Evolutionary conservation across 1,284 basidiomycete genomes (phyloP), one percentile per base, ranked within the genome.

Genomic region (Boletellus sp.): DNA sequence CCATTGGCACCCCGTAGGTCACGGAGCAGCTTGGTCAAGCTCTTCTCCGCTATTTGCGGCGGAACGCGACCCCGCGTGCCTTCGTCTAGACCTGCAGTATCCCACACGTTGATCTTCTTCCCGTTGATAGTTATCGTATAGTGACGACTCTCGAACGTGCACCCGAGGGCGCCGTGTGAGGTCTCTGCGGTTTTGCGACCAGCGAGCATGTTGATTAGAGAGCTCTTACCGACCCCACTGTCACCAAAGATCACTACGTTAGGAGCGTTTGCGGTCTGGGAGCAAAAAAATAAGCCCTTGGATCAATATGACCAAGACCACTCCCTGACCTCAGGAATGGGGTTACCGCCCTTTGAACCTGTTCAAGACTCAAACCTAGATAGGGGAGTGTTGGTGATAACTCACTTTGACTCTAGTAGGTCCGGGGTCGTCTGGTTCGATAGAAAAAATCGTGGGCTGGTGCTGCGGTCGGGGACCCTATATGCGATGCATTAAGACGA

Each of bases 151-250:
- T 64, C 53, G 33, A 66, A 66, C 13, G 64, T 70, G 56, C 68
- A 70, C 26, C 68, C 56, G 7, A 56, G 51, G n/a, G 49, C 68
- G 21, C 64, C 61, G 36, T 44, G 49, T 4, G 68, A 70, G 10
- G 66, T 66, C 33, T 50, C 37, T 2, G 64, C 68, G 4, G 44
- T 56, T 28, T 63, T 53, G 26, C 26, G n/a, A 32, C 63, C 63
- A 22, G 62, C 58, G 16, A 66, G 55, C 61, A 70, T 63, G 49
- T 66, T 70, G 28, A 66, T 54, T 0, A 70, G 40, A 13, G 64
- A 64, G 39, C 68, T 70, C 54, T 66, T 69, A 15, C 64, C 64
- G 4, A 65, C 65, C 16, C 64, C 68, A n/a, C 65, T 70, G 30
- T 69, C 68, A 7, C 64, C 68, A 19, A 66, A 66, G 38, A 66